Base-by-base conservation (phyloP, 768 basidiomycete genomes). In the Amanita thiersii region DNA sequence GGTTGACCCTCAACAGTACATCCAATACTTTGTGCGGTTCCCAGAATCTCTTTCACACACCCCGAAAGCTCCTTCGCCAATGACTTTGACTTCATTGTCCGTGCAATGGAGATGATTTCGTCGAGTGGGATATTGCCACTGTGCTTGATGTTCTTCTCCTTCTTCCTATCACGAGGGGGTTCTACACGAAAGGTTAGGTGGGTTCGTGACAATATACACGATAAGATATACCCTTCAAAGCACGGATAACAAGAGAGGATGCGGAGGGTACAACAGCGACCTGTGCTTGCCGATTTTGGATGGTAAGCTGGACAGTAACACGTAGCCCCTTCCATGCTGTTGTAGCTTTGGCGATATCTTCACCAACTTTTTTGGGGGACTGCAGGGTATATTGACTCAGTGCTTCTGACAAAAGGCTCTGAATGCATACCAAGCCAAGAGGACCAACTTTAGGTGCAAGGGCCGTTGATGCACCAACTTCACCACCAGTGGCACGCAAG, bases 121-220 rank as follows among this genome's bases (percentile, higher is more conserved):
- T 94, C 91, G 43, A 97, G 73, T 43, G 91, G 58, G 51, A 99
- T 75, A 72, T 97, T 98, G 47, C 96, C 96, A 48, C 68, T 66
- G 77, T 98, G 96, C 68, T 97, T 97, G 73, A 99, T 96, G 77
- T 98, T 99, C 77, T 99, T 99, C 79, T 99, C 94, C 81, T 99
- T 99, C 70, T 99, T 99, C 51, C 96, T 85, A 71, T 99, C 96
- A 57, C 96, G 90, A 53, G 92, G 91, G 50, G 96, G 92, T 74
- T 98, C 94, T 94, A 61, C 3, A 56, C 12, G 23, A 42, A 14
- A 32, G 31, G 28, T 40, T 41, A 40, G 10, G 40, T 30, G 48
- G 41, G 14, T 34, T 19, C 30, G 12, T 5, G 24, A 19, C 9
- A n/a, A 50, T 31, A 31, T 39, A 45, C 8, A 20, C 17, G 19